Base-by-base conservation (phyloP, 2,329 filamentous ascomycete species). In the Aspergillus alliaceus region DNA sequence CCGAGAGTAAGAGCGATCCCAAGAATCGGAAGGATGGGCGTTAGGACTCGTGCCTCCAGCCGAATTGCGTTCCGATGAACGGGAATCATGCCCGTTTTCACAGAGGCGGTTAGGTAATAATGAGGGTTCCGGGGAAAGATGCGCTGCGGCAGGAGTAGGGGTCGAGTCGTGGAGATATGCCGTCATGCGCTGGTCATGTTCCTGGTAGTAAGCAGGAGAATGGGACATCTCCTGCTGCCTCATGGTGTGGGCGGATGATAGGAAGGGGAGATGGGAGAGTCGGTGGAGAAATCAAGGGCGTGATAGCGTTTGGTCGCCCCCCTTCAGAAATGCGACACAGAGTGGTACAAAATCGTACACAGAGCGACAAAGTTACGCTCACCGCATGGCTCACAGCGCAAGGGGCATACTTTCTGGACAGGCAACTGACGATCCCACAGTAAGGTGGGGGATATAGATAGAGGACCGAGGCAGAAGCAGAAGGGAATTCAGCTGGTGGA, bases 171-270 rank as follows among this genome's bases (percentile, higher is more conserved):
- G 60, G 50, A 62, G 63, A 49, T 65, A 63, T 54, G 64, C 53
- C 27, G 66, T 61, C 53, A 64, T 59, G 59, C 66, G 59, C 37
- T 65, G 60, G 50, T 62, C 66, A 54, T 67, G 62, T 34, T 67
- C 64, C 51, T 73, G 69, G 58, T 67, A 67, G 54, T 72, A 72
- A 62, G 66, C 68, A 60, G 71, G 64, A 60, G 66, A 70, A 68
- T 73, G 68, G 63, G 70, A 68, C 72, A 73, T 74, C 63, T 70
- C 71, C 61, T 68, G 70, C 48, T 66, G 66, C 60, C 56, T 62
- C 71, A 73, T 73, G 57, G 58, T 60, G 59, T 29, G 64, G 57
- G 57, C 56, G 57, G 31, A 34, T 44, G 40, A 22, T 32, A 54
- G 31, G 22, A 49, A 51, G 29, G 34, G 34, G 37, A 39, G 34